Evolutionary conservation across 1,284 basidiomycete genomes (phyloP).

Genomic region (Bondarzewia mesenterica): DNA sequence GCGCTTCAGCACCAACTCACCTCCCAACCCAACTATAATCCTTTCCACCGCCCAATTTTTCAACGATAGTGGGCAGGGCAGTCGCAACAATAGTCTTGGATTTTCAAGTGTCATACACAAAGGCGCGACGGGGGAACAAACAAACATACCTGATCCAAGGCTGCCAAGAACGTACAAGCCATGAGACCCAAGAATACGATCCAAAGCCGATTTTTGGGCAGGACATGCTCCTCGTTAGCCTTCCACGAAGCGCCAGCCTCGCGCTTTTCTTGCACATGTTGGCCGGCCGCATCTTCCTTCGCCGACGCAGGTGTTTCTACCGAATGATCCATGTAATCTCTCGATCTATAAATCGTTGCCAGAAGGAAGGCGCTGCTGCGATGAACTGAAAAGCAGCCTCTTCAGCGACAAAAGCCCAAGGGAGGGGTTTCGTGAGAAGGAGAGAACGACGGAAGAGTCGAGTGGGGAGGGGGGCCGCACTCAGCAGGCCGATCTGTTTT

Average conservation of each 20-base stretch:
- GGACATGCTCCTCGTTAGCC: slow-evolving; percentile 28
- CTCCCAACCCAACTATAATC: slow-evolving; percentile 74
- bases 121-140: no score
- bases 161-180: slow-evolving; percentile 34
- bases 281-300: not conserved
- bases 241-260: slow-evolving; percentile 28
- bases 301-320: not conserved
- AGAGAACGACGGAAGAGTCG: not conserved
- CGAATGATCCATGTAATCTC: not conserved
- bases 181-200: slow-evolving; percentile 35
- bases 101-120: no score
- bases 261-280: slow-evolving; percentile 11
- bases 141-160: slow-evolving; percentile 28
- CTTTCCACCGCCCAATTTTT: slow-evolving; percentile 56
- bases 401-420: not conserved
- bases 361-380: not conserved
- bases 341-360: not conserved
- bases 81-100: slow-evolving; percentile 79
- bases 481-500: not conserved
- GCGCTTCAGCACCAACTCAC: slow-evolving; percentile 23
- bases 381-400: not conserved
- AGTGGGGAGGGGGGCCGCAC: not conserved
- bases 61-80: slow-evolving; percentile 74
- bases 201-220: slow-evolving; percentile 31
- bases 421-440: not conserved